Evolutionary conservation across 805 yeast genomes (phyloP), one percentile per base, ranked within the genome.

Genomic region (Lachancea mirantina): DNA sequence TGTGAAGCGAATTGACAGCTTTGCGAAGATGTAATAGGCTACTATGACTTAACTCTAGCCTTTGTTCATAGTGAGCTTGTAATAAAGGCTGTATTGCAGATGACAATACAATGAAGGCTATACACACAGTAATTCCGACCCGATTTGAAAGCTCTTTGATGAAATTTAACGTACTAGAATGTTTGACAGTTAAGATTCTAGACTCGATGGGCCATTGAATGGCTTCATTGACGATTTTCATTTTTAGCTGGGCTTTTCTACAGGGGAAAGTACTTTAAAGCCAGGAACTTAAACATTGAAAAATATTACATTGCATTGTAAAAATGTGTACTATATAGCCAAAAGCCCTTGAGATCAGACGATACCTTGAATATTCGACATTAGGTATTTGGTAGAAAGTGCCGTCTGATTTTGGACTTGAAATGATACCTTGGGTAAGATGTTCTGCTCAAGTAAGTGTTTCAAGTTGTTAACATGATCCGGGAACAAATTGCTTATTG

Each of bases 51-150:
- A 64, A 50, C 3, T 60, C 62, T 2, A 46, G 31, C 26, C 77
- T 51, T 40, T 72, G 60, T 5, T 55, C 57, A 39, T 55, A 66
- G 17, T 62, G 64, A 4, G 54, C 32, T 10, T 57, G 55, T 5
- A 71, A 30, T 14, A 61, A 39, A 3, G 77, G 77, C 32, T 61
- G 62, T 8, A 72, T 29, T 4, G 58, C 44, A 5, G 61, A 40
- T 19, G 48, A 39, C 28, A 43, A 23, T 20, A 45, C 14, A 11
- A 50, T 25, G 32, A 48, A 57, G 3, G 30, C 17, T 3, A 50
- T 19, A 15, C 58, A 44, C 8, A 40, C 31, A 17, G 36, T 28
- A 16, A 47, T 43, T 5, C 62, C 59, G 16, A 57, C 40, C 29
- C 49, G 49, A 30, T 59, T 49, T 23, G 60, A 52, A 14, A 55